phyloP scores from a whole-genome alignment of 139 green algal genomes.

The Volvox reticuliferus region DNA sequence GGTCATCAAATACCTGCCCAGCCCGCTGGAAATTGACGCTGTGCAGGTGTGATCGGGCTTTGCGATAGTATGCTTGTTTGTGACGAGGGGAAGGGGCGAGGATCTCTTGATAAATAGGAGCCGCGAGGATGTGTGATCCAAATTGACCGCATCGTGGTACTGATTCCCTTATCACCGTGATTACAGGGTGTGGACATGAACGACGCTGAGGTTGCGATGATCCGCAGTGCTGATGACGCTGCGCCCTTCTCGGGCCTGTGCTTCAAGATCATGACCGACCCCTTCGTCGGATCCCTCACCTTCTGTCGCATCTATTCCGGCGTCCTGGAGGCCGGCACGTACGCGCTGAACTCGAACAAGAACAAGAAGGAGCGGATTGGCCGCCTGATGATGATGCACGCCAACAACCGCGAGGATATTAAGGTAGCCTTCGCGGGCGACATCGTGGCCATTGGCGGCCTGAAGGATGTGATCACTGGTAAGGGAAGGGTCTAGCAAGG shows the following conservation, averaged over 20 bases:
- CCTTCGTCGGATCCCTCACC: constrained; percentile 96
- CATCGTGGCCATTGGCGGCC: constrained; percentile 96
- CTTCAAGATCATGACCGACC: constrained; percentile 99
- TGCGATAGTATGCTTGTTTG: not conserved
- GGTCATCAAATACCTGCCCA: constrained; percentile 95
- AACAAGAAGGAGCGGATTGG: constrained; percentile 98
- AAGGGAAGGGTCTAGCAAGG: not conserved
- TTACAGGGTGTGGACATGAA: constrained; percentile 66
- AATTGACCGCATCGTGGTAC: no score
- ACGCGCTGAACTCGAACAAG: constrained; percentile 94
- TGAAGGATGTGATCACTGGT: constrained; percentile 95
- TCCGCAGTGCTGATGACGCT: constrained; percentile 81
- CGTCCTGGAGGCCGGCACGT: constrained; percentile 84
- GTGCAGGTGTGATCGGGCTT: constrained; percentile 53
- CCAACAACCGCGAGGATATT: constrained; percentile 97
- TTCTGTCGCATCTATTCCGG: constrained; percentile 96
- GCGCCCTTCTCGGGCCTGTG: constrained; percentile 95
- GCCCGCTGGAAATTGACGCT: constrained; percentile 85
- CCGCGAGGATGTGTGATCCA: no score
- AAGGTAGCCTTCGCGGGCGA: constrained; percentile 93
- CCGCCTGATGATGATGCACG: constrained; percentile 98
- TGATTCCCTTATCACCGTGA: no score
- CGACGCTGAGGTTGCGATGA: constrained; percentile 83
- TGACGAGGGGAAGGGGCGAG: no score
- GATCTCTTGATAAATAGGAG: no score